phyloP scores from a whole-genome alignment of 176 grass and related monocot genomes.

The Pharus latifolius region DNA sequence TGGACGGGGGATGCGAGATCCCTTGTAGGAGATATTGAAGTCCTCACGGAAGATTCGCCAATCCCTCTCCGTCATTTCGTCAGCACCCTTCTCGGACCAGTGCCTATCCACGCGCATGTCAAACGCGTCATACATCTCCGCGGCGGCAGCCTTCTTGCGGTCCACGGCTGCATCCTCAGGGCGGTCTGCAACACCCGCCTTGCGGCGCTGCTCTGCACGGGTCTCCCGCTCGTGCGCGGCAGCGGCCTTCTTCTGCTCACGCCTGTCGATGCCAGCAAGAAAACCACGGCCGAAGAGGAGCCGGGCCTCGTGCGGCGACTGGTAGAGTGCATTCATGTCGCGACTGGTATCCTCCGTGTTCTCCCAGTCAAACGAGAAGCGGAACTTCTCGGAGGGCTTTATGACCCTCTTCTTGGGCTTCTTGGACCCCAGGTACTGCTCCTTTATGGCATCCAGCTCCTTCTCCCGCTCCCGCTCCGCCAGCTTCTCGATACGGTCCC shows the following conservation, averaged over 20 bases:
- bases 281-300: conserved; percentile 88
- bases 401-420: conserved; percentile 95
- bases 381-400: conserved; percentile 94
- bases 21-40: conserved; percentile 94
- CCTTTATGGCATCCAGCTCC: conserved; percentile 88
- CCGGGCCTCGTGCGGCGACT: conserved; percentile 68
- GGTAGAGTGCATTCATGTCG: conserved; percentile 89
- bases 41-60: conserved; percentile 98
- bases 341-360: conserved; percentile 95
- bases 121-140: conserved; percentile 79
- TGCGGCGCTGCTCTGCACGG: conserved; percentile 63
- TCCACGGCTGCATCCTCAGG: conserved; percentile 57
- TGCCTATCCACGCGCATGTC: conserved; percentile 93
- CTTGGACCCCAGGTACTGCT: conserved; percentile 92
- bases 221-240: conserved; percentile 75
- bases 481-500: conserved; percentile 61
- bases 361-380: conserved; percentile 98
- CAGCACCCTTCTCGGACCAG: conserved; percentile 78
- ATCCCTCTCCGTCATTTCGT: conserved; percentile 86
- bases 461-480: conserved; percentile 77
- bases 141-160: conserved; percentile 63
- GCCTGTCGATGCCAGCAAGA: conserved; percentile 75
- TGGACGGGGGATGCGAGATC: conserved; percentile 71
- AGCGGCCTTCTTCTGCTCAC: conserved; percentile 90
- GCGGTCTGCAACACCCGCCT: conserved; percentile 62